Percentiles rank a stretch among this genome's conserved stretches.
Conservation (phyloP, 331 rosid genomes). For the Spiraea crenata region DNA sequence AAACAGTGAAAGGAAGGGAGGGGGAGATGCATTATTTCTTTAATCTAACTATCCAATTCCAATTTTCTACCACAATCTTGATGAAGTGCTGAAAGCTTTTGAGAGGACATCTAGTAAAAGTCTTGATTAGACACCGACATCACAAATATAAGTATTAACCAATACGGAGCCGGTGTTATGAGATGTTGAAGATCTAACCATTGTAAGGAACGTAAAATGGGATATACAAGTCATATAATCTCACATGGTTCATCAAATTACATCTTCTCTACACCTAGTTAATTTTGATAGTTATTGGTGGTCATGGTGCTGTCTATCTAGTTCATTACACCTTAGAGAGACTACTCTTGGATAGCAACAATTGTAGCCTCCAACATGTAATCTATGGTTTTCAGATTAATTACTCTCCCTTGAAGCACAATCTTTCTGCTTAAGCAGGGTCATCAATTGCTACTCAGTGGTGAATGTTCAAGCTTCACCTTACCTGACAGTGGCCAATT, state of each 20-base stretch:
- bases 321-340: not conserved
- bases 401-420: not conserved
- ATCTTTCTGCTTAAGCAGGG: not conserved
- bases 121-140: not conserved
- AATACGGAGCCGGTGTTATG: not conserved
- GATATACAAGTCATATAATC: not conserved
- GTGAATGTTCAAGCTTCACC: not conserved
- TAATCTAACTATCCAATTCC: not conserved
- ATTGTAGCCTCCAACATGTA: not conserved
- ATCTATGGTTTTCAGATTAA: not conserved
- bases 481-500: not conserved
- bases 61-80: too few species aligned
- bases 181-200: not conserved
- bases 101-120: too few species aligned
- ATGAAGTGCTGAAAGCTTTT: too few species aligned
- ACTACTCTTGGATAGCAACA: not conserved
- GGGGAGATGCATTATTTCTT: not conserved
- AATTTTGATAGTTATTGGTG: not conserved
- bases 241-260: not conserved
- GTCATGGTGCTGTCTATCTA: not conserved
- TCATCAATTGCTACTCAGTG: not conserved
- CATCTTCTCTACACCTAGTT: not conserved
- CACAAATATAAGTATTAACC: not conserved
- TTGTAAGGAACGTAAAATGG: conserved; percentile 3
- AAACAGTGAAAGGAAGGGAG: not conserved